Percentiles rank a stretch among this genome's conserved stretches.
Conservation (phyloP, 164 flowering plant genomes). For the Vitis amurensis region DNA sequence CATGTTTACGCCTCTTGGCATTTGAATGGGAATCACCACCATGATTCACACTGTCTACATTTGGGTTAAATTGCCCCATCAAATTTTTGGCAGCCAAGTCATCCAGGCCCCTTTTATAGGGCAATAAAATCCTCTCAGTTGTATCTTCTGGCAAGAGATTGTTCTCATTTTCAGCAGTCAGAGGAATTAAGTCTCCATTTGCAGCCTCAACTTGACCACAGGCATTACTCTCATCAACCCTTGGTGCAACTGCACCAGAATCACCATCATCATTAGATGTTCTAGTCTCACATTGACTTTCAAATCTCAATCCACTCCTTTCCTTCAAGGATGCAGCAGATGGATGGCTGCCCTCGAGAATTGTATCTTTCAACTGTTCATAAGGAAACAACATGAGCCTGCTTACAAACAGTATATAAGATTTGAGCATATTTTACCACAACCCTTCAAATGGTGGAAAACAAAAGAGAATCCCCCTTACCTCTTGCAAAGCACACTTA, state of each 20-base stretch:
- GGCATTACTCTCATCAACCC: conserved; percentile 5
- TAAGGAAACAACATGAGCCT: conserved; percentile 5
- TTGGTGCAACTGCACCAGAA: background rate
- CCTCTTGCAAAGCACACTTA: conserved; percentile 50
- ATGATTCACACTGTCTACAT: background rate
- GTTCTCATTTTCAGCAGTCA: conserved; percentile 12
- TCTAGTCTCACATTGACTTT: conserved; percentile 7
- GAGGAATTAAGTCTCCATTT: conserved; percentile 5
- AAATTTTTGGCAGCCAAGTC: conserved; percentile 3
- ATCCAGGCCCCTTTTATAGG: conserved; percentile 30
- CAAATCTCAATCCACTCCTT: conserved; percentile 32
- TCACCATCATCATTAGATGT: conserved; percentile 11
- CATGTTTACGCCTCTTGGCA: conserved; percentile 31
- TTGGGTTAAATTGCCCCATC: background rate
- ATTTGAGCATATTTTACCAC: background rate
- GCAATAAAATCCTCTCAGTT: conserved; percentile 5
- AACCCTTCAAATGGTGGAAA: background rate
- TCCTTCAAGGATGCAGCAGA: conserved; percentile 31
- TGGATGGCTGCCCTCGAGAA: conserved; percentile 39
- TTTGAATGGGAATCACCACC: conserved; percentile 14
- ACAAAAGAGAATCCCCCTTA: conserved; percentile 10
- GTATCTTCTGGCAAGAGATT: conserved; percentile 3
- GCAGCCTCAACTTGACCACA: conserved; percentile 7
- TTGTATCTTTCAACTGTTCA: conserved; percentile 54
- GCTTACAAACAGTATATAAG: conserved; percentile 3